These are phyloP conservation scores for Xylaria arbuscula DNA, from an alignment of 2,329 filamentous ascomycete genomes.

Conservation along the genomic window DNA sequence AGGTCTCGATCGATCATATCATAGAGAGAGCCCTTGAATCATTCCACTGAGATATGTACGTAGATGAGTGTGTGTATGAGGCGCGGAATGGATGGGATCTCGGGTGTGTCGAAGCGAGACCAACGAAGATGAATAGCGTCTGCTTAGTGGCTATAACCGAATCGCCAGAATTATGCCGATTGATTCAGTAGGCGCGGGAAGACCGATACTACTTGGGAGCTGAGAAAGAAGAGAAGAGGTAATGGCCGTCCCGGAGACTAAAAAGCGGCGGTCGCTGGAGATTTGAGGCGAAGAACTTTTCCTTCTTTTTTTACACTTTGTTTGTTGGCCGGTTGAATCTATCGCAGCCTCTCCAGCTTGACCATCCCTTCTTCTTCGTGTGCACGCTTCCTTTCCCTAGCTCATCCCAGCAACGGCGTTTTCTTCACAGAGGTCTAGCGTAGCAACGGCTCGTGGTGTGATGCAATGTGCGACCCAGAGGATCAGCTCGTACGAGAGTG, in stretches of 20 bases:
- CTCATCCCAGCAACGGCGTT: slow-evolving; percentile 17
- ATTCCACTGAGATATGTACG: neutral
- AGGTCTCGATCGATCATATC: neutral
- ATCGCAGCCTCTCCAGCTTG: slow-evolving; percentile 15
- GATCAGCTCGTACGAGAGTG: slow-evolving; percentile 35
- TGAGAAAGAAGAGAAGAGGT: slow-evolving; percentile 3
- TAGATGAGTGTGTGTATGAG: neutral
- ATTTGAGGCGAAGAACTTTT: slow-evolving; percentile 14
- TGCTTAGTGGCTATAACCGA: slow-evolving; percentile 1
- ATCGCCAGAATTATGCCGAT: slow-evolving; percentile 13
- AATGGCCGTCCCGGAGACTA: neutral
- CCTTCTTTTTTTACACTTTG: neutral
- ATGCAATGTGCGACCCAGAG: slow-evolving; percentile 32
- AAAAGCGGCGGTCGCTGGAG: slow-evolving; percentile 6
- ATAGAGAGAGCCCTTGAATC: neutral
- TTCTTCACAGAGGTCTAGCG: slow-evolving; percentile 20
- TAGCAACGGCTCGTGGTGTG: slow-evolving; percentile 26
- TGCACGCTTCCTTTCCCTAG: slow-evolving; percentile 7
- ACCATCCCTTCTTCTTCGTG: neutral
- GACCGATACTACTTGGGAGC: neutral
- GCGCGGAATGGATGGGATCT: slow-evolving; percentile 6
- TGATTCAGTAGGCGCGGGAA: slow-evolving; percentile 16
- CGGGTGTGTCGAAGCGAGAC: slow-evolving; percentile 8
- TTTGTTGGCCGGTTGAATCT: slow-evolving; percentile 18
- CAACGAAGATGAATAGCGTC: slow-evolving; percentile 3